phyloP scores from a whole-genome alignment of 208 protist species.

The Leptomonas seymouri region DNA sequence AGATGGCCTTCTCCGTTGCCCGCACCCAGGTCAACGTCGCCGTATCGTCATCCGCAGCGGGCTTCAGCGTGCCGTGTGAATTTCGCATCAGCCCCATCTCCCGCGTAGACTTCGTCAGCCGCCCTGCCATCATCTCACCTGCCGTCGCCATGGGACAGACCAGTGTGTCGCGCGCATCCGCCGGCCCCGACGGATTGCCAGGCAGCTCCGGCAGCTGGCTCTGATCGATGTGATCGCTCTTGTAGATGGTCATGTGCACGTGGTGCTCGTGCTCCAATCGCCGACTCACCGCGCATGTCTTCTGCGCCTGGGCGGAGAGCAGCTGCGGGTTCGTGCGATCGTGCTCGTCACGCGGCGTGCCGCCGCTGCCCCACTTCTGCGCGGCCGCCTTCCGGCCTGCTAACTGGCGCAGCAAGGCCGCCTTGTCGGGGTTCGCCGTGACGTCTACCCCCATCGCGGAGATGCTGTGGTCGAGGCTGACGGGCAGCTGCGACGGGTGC shows the following conservation, averaged over 20 bases:
- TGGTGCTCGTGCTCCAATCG: slow-evolving; percentile 74
- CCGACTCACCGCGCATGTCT: slow-evolving; percentile 49
- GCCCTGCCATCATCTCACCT: slow-evolving; percentile 62
- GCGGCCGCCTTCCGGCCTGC: slow-evolving; percentile 32
- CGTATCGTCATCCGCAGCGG: background rate
- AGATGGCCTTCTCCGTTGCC: slow-evolving; percentile 44
- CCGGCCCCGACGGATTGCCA: slow-evolving; percentile 32
- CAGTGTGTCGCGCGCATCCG: slow-evolving; percentile 42
- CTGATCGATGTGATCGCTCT: slow-evolving; percentile 70
- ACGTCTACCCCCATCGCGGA: slow-evolving; percentile 49
- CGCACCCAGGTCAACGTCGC: slow-evolving; percentile 41
- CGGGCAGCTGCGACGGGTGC: slow-evolving; percentile 75
- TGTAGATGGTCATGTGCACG: slow-evolving; percentile 75
- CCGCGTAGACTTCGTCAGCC: slow-evolving; percentile 41
- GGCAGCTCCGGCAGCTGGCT: slow-evolving; percentile 74
- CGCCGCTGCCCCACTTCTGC: background rate
- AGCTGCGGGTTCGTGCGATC: slow-evolving; percentile 78
- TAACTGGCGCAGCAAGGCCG: slow-evolving; percentile 56
- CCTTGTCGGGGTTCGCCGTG: slow-evolving; percentile 49
- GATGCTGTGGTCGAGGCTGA: slow-evolving; percentile 48
- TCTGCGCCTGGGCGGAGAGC: slow-evolving; percentile 46
- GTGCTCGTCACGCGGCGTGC: slow-evolving; percentile 23
- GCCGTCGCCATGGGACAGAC: slow-evolving; percentile 31
- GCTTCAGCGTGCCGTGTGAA: slow-evolving; percentile 67
- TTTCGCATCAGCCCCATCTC: slow-evolving; percentile 55